Conservation (phyloP, 768 basidiomycete species). For the Floccularia luteovirens region DNA sequence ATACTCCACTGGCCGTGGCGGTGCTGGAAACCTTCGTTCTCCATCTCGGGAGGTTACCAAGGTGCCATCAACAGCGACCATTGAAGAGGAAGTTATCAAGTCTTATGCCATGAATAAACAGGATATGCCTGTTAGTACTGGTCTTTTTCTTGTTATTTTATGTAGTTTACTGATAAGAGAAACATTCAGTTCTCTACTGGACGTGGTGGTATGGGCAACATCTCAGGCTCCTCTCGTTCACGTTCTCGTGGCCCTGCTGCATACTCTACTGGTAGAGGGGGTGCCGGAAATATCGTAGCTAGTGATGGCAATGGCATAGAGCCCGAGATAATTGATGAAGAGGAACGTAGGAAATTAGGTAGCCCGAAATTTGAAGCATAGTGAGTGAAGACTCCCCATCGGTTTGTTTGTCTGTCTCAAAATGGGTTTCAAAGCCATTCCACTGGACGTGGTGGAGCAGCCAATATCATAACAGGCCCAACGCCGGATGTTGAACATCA, state of each 20-base stretch:
- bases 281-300: constrained; percentile 46
- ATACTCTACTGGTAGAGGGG: constrained; percentile 57
- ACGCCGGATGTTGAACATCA: constrained; percentile 29
- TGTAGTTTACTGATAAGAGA: not conserved
- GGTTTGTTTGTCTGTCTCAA: not conserved
- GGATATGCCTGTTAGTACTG: constrained; percentile 27
- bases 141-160: constrained; percentile 1
- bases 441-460: constrained; percentile 61
- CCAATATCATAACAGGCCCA: constrained; percentile 39
- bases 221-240: constrained; percentile 46
- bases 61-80: constrained; percentile 17
- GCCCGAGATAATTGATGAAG: constrained; percentile 17
- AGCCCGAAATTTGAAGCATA: constrained; percentile 22
- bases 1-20: constrained; percentile 68
- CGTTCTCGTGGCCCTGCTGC: constrained; percentile 24
- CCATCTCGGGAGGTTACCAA: constrained; percentile 47
- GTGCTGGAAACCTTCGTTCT: constrained; percentile 79
- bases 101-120: constrained; percentile 21
- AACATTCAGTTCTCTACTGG: constrained; percentile 44
- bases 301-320: constrained; percentile 18
- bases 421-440: too few relatives aligned
- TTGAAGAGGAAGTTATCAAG: constrained; percentile 32
- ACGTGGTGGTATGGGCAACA: constrained; percentile 62
- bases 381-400: too few relatives aligned
- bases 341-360: constrained; percentile 14